A percentile compares a stretch with the other conserved stretches of the same genome.
Evolutionary conservation across 2,329 filamentous ascomycete species (phyloP).

Genomic region (Colletotrichum ledebouriae): DNA sequence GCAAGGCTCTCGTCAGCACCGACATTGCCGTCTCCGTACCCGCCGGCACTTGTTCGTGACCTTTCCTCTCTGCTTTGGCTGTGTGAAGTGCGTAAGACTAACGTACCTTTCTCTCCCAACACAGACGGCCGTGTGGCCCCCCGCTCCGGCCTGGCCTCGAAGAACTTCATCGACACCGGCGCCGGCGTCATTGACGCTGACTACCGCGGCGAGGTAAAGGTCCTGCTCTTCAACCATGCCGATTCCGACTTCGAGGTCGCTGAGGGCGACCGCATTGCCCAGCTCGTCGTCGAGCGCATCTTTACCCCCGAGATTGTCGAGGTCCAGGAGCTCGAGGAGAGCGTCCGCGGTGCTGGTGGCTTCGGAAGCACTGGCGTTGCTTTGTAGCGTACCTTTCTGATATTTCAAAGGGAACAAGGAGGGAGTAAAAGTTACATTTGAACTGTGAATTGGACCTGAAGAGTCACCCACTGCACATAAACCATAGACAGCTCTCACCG

Average conservation of each 20-base stretch:
- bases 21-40: conserved; percentile 93
- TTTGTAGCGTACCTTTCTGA: conserved; percentile 21
- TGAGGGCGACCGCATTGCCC: conserved; percentile 91
- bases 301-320: conserved; percentile 93
- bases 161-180: conserved; percentile 96
- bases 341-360: conserved; percentile 88
- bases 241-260: conserved; percentile 85
- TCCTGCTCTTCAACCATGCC: conserved; percentile 93
- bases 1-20: conserved; percentile 89
- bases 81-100: neutral
- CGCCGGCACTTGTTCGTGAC: conserved; percentile 82
- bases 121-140: conserved; percentile 90
- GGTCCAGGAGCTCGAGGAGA: conserved; percentile 89
- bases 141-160: conserved; percentile 89
- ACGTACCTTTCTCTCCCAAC: neutral
- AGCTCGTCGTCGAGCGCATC: conserved; percentile 94
- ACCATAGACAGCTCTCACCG: neutral
- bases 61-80: neutral
- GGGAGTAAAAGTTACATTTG: neutral
- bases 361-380: conserved; percentile 87
- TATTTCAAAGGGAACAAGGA: neutral
- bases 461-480: neutral
- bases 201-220: conserved; percentile 94
- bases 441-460: neutral
- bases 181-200: conserved; percentile 98